These are phyloP conservation scores for Chlamydomonas asymmetrica DNA, from an alignment of 139 green algal genomes.

Conservation along the genomic window DNA sequence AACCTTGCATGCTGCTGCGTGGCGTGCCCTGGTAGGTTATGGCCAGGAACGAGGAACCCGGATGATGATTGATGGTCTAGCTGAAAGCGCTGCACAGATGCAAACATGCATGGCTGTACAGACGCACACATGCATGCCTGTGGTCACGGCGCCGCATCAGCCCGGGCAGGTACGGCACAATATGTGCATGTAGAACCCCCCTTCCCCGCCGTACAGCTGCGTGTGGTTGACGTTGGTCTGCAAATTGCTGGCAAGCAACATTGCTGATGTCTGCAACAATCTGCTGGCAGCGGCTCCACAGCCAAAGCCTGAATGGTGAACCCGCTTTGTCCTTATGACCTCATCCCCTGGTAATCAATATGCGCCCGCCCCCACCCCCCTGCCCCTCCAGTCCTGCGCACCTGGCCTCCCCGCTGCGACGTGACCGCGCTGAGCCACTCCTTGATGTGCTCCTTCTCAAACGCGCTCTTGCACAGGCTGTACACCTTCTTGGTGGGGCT, in stretches of 20 bases:
- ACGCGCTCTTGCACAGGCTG: slow-evolving; percentile 36
- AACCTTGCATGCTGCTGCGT: not conserved
- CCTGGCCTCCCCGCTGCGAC: slow-evolving; percentile 25
- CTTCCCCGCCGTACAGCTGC: no score
- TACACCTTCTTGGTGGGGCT: slow-evolving; percentile 63
- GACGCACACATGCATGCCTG: no score
- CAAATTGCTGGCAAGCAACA: not conserved
- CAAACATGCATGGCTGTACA: no score
- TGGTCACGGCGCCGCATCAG: no score
- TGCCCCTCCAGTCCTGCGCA: not conserved
- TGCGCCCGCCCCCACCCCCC: not conserved
- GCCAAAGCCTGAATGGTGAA: not conserved
- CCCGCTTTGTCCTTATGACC: not conserved
- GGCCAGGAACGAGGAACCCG: no score
- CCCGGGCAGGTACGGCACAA: no score
- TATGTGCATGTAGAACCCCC: no score
- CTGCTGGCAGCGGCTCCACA: not conserved
- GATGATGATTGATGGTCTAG: no score
- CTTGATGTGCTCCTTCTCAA: slow-evolving; percentile 48
- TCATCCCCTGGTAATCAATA: not conserved
- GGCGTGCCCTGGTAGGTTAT: not conserved
- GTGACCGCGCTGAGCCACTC: slow-evolving; percentile 63
- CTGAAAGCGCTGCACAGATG: no score
- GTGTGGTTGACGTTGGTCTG: no score
- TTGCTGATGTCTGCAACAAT: not conserved